Evolutionary conservation across 108 stramenopile species (phyloP).

Genomic region (Skeletonema marinoi): DNA sequence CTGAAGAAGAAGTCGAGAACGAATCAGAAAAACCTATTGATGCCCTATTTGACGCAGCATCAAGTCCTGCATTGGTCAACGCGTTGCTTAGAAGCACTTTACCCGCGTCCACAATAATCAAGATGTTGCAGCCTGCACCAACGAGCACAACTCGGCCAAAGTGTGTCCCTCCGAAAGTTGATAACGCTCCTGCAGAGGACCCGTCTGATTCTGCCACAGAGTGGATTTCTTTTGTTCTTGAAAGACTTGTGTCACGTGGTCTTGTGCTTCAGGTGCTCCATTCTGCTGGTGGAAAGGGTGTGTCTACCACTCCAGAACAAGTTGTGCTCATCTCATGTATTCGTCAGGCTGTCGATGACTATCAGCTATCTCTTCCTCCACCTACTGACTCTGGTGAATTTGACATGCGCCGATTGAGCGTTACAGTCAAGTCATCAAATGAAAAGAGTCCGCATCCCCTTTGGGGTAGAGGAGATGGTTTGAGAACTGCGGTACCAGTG

Average conservation of each 20-base stretch:
- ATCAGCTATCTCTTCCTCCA: conserved; percentile 14
- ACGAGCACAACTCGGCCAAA: conserved; percentile 29
- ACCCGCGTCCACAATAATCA: conserved; percentile 44
- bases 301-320: conserved; percentile 68
- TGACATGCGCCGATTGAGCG: conserved; percentile 27
- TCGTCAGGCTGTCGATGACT: conserved; percentile 55
- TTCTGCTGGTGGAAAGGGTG: conserved; percentile 28
- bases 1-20: background rate
- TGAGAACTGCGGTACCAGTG: conserved; percentile 31
- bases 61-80: conserved; percentile 41
- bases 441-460: conserved; percentile 36
- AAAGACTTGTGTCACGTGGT: conserved; percentile 57
- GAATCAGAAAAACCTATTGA: conserved; percentile 12
- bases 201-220: conserved; percentile 76
- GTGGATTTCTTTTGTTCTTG: conserved; percentile 73
- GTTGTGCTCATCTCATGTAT: conserved; percentile 74
- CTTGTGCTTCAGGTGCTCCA: conserved; percentile 52
- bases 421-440: conserved; percentile 22
- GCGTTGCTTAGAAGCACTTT: conserved; percentile 64
- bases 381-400: conserved; percentile 22
- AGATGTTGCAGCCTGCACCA: conserved; percentile 13
- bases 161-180: conserved; percentile 7
- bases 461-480: conserved; percentile 43
- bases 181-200: conserved; percentile 20
- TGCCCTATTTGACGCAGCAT: conserved; percentile 37